Evolutionary conservation across 306 rosid species (phyloP), one percentile per base, ranked within the genome.

Genomic region (Calophaca sinica): DNA sequence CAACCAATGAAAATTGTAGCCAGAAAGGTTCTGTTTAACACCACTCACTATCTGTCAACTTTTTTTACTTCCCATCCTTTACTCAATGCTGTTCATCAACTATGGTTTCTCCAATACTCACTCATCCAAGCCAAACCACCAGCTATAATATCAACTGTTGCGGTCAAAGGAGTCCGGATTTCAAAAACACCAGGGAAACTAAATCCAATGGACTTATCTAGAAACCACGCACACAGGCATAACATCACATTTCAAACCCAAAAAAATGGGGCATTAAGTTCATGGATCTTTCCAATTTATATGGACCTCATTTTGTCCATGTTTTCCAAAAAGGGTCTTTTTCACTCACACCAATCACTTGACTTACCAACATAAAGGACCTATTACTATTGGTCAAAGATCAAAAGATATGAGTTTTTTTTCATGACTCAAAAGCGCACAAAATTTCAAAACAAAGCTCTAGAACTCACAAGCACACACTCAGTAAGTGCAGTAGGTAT

Each of bases 391-490:
- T 26, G 65, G 41, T 54, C 49, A 52, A 62, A 63, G 61, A 14
- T 50, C 12, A 63, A 41, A 49, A 12, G 60, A 20, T 20, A 66
- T 38, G 39, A 2, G 38, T 64, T 71, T 36, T 65, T 65, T 54
- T 45, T 49, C 60, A 62, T 58, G 45, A 67, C 50, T 39, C 51
- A 35, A 62, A 45, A 13, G 58, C 29, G 29, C 44, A 28, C 13
- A 70, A 41, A 79, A 44, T 45, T 50, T 49, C 9, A 31, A 51
- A 46, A 59, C 55, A 54, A 42, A 41, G 57, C 46, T 75, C 5
- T 52, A 41, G 45, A 75, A 53, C 6, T 41, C 31, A 7, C 46
- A 28, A 53, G 52, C 33, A 53, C 54, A 68, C 53, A 65, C 50
- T 51, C 60, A 9, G 9, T 9, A 59, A 65, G 44, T 73, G 29